Conservation (phyloP, 2,329 filamentous ascomycete species). For the Alternaria viburni region DNA sequence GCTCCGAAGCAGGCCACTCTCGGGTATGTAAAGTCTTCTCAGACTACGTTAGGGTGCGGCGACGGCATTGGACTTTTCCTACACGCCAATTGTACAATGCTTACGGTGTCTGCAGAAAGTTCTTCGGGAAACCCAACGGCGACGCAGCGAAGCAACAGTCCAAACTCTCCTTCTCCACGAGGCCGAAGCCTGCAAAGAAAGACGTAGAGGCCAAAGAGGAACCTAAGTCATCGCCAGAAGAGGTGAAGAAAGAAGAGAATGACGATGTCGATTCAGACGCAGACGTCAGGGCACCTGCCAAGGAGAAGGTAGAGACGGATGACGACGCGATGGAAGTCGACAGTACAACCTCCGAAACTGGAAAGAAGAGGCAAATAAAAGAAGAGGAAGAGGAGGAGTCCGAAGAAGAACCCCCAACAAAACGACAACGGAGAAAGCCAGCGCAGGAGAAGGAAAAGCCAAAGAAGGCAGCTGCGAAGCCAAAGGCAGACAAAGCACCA, state of each 20-base stretch:
- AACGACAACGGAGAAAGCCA: conserved; percentile 44
- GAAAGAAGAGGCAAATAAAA: conserved; percentile 40
- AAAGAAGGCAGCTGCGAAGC: conserved; percentile 25
- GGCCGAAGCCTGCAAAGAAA: conserved; percentile 51
- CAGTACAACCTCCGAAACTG: conserved; percentile 27
- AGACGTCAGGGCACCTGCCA: conserved; percentile 26
- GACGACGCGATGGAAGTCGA: conserved; percentile 37
- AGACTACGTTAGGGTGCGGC: conserved; percentile 75
- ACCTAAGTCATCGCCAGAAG: conserved; percentile 24
- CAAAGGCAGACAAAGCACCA: conserved; percentile 27
- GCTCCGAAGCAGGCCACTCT: conserved; percentile 77
- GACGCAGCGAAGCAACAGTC: conserved; percentile 73
- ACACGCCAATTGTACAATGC: neutral
- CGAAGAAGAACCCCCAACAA: conserved; percentile 47
- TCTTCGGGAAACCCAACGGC: conserved; percentile 74
- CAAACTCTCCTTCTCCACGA: conserved; percentile 75
- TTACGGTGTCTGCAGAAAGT: conserved; percentile 68
- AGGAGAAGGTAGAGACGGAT: conserved; percentile 25
- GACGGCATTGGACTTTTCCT: conserved; percentile 1
- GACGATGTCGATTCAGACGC: conserved; percentile 20
- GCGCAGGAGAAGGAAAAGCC: conserved; percentile 23
- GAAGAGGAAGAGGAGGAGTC: conserved; percentile 40
- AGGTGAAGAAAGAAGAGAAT: conserved; percentile 22
- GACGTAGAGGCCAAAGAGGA: conserved; percentile 26
- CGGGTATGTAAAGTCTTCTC: conserved; percentile 81